These are phyloP conservation scores for Casuarina equisetifolia DNA, from an alignment of 306 rosid species.

Conservation along the genomic window DNA sequence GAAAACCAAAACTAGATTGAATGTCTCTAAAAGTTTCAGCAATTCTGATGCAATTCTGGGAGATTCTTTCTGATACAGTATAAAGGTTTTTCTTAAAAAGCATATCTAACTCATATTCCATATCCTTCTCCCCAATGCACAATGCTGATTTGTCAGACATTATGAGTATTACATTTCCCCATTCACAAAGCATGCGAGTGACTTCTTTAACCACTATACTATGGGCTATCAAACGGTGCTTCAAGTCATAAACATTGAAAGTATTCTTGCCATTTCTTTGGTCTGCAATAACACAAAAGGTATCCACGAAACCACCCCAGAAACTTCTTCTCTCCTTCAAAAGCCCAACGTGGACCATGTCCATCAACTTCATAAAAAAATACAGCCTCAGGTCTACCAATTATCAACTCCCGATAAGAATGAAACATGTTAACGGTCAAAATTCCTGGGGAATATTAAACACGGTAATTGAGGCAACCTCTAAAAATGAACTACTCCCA, in stretches of 20 bases:
- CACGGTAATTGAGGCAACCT: conserved; percentile 8
- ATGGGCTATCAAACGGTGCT: conserved; percentile 90
- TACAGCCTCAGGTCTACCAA: conserved; percentile 94
- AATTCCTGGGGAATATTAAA: conserved; percentile 18
- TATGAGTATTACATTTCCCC: conserved; percentile 93
- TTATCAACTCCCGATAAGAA: conserved; percentile 68
- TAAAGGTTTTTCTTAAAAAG: too few species aligned
- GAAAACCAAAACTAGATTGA: too few species aligned
- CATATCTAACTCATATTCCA: too few species aligned
- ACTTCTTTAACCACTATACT: conserved; percentile 77
- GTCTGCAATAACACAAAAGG: conserved; percentile 91
- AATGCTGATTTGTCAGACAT: conserved; percentile 1
- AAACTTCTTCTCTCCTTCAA: conserved; percentile 94
- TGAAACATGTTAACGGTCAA: conserved; percentile 29
- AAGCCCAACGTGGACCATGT: conserved; percentile 99
- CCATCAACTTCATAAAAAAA: conserved; percentile 98
- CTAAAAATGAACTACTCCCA: conserved; percentile 3
- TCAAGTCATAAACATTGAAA: conserved; percentile 87
- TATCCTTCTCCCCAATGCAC: conserved; percentile 53
- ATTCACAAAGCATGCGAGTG: conserved; percentile 93
- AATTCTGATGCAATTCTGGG: too few species aligned
- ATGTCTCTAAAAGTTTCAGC: too few species aligned
- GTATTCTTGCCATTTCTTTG: conserved; percentile 78
- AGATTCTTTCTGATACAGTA: too few species aligned
- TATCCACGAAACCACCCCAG: conserved; percentile 98